Evolutionary conservation across 495 filamentous ascomycete genomes (phyloP).

Genomic region (Hypomontagnella monticulosa): DNA sequence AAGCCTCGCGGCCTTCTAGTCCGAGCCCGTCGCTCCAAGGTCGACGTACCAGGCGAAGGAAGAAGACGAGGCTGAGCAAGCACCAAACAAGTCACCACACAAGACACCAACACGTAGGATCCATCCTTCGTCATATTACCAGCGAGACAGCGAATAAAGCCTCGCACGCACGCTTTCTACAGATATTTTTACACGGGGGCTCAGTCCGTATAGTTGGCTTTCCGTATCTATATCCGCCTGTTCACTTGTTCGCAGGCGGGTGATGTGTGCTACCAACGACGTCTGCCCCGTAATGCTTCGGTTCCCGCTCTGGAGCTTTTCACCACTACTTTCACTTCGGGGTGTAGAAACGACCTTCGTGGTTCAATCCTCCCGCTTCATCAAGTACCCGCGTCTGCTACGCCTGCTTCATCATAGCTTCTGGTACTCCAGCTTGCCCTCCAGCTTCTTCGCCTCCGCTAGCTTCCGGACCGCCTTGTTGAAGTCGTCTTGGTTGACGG

Average conservation of each 20-base stretch:
- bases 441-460: conserved; percentile 96
- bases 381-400: not conserved
- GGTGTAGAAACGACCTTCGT: not conserved
- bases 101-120: not conserved
- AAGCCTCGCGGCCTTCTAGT: too few relatives aligned
- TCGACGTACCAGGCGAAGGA: not conserved
- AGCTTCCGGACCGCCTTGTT: conserved; percentile 98
- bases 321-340: not conserved
- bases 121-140: conserved; percentile 19
- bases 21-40: not conserved
- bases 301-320: not conserved
- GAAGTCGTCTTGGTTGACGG: conserved; percentile 98
- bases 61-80: not conserved
- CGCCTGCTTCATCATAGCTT: conserved; percentile 73
- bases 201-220: conserved; percentile 4
- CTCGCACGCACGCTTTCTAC: conserved; percentile 18
- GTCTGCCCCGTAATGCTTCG: conserved; percentile 12
- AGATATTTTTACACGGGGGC: conserved; percentile 26
- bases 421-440: conserved; percentile 97
- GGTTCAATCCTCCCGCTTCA: not conserved
- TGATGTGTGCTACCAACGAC: not conserved
- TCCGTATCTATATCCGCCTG: not conserved
- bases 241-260: not conserved
- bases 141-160: conserved; percentile 2
- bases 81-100: not conserved